phyloP scores from a whole-genome alignment of 2,329 filamentous ascomycete genomes.

The Nemania serpens region DNA sequence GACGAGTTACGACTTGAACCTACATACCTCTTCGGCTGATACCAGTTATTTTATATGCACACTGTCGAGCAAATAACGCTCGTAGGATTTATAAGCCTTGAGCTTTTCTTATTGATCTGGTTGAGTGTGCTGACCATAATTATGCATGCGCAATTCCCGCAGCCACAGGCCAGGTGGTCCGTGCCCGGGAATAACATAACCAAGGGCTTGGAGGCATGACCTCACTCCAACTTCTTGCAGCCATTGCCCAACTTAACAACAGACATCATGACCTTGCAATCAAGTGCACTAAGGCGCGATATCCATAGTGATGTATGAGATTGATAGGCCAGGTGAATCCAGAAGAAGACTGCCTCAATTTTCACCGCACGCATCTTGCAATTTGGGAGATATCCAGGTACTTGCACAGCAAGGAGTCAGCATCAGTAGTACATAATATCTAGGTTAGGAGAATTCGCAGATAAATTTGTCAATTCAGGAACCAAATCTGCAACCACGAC shows the following conservation, averaged over 20 bases:
- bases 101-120: constrained; percentile 8
- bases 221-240: neutral
- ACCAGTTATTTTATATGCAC: neutral
- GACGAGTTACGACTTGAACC: too few species aligned
- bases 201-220: neutral
- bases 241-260: neutral
- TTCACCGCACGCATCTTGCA: too few species aligned
- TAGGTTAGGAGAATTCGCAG: too few species aligned
- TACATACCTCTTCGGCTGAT: neutral
- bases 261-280: neutral
- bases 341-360: too few species aligned
- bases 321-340: too few species aligned
- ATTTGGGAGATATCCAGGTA: too few species aligned
- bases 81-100: constrained; percentile 18
- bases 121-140: constrained; percentile 1
- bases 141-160: neutral
- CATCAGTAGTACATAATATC: too few species aligned
- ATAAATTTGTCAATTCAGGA: too few species aligned
- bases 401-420: too few species aligned
- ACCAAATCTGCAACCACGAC: too few species aligned
- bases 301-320: too few species aligned
- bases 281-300: too few species aligned
- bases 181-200: constrained; percentile 6
- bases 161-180: neutral
- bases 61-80: neutral